phyloP scores from a whole-genome alignment of 1,139 yeast genomes.

The Candida labiduridarum region DNA sequence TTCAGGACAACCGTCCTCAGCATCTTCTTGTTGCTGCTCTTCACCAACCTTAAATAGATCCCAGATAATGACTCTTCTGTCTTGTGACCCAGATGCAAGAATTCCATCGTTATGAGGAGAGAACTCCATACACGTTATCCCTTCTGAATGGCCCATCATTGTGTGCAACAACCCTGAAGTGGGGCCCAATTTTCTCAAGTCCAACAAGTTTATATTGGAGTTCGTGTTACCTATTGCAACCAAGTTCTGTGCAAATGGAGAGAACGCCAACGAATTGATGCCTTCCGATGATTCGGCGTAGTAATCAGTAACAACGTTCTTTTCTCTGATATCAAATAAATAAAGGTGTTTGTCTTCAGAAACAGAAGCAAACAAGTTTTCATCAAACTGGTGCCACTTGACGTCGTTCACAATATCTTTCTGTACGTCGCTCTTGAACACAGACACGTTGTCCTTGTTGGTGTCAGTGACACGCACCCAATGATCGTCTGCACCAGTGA shows the following conservation, averaged over 20 bases:
- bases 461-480: constrained; percentile 47
- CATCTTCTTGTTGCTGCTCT: constrained; percentile 78
- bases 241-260: constrained; percentile 59
- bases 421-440: constrained; percentile 29
- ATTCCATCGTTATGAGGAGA: constrained; percentile 72
- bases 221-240: constrained; percentile 71
- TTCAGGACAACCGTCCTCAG: constrained; percentile 82
- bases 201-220: constrained; percentile 64
- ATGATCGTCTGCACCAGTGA: constrained; percentile 67
- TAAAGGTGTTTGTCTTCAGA: constrained; percentile 61
- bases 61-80: constrained; percentile 74
- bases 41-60: constrained; percentile 73
- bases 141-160: constrained; percentile 76
- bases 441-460: constrained; percentile 12
- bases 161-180: constrained; percentile 52
- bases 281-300: constrained; percentile 41
- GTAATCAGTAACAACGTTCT: constrained; percentile 29
- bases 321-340: constrained; percentile 45
- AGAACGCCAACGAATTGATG: constrained; percentile 66
- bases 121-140: constrained; percentile 71
- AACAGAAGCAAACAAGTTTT: constrained; percentile 62
- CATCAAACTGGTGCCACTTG: constrained; percentile 62
- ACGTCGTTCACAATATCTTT: constrained; percentile 70
- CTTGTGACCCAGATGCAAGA: constrained; percentile 72
- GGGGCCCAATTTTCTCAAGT: constrained; percentile 47